phyloP scores from a whole-genome alignment of 257 asterid species.

The Nicotiana undulata region DNA sequence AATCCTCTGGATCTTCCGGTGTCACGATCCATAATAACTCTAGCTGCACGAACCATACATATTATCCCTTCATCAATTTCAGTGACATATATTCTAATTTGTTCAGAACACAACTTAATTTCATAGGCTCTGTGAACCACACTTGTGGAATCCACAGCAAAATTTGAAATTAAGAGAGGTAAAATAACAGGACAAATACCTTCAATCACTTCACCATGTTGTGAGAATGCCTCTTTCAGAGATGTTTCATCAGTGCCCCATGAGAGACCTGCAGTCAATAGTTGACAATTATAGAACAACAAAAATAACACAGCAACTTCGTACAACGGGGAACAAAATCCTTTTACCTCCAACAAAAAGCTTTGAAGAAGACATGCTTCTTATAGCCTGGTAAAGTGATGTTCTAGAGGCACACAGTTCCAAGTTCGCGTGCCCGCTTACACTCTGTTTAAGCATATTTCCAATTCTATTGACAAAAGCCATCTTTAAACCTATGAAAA shows the following conservation, averaged over 20 bases:
- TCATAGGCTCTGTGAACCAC: not conserved
- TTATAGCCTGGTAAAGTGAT: constrained; percentile 59
- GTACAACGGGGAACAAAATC: not conserved
- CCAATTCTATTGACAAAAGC: constrained; percentile 69
- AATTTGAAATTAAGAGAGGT: not conserved
- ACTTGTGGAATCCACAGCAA: not conserved
- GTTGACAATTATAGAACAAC: not conserved
- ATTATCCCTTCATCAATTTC: not conserved
- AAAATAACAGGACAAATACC: constrained; percentile 25
- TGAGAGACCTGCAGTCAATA: constrained; percentile 53
- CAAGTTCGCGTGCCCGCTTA: constrained; percentile 31
- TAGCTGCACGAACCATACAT: constrained; percentile 35
- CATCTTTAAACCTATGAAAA: constrained; percentile 45
- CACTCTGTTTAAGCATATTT: constrained; percentile 43
- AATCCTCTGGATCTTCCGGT: constrained; percentile 88
- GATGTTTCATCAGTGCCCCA: constrained; percentile 58
- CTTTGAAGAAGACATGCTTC: constrained; percentile 66
- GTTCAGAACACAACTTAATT: not conserved
- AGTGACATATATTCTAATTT: not conserved
- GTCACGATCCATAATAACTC: constrained; percentile 66
- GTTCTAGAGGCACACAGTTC: constrained; percentile 39
- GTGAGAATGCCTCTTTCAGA: constrained; percentile 65
- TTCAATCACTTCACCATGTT: constrained; percentile 70
- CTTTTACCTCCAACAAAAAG: constrained; percentile 81
- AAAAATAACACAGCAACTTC: not conserved